Base-by-base conservation (phyloP, 1,139 yeast genomes). In the Yamadazyma dushanensis region DNA sequence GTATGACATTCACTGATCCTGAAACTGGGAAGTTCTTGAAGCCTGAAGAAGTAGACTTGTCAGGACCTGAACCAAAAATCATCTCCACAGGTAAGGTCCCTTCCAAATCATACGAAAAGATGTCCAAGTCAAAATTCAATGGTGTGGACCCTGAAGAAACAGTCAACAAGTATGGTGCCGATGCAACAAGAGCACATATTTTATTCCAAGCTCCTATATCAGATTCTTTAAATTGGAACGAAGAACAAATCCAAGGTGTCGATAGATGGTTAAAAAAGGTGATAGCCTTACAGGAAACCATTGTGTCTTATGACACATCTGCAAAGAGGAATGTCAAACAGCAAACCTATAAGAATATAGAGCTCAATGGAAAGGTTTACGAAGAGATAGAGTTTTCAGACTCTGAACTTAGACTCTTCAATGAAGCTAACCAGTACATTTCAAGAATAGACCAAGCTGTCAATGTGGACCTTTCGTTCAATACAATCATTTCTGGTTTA, bases 61-160 rank as follows among this genome's bases (percentile, higher is more conserved):
- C 63, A 1, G 58, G 72, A 0, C 17, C 34, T 5, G 52, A 58
- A 5, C 83, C 84, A 3, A 49, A 59, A 8, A 66, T 86, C 5
- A 67, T 56, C 18, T 63, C 57, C 0, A 68, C 83, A 0, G 85
- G 83, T 1, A 54, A 58, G 32, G 44, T 51, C 0, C 87, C 96
- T 0, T 42, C 43, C 0, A 56, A 86, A 1, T 64, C 86, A 0
- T 88, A 60, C 54, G 97, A 92, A 54, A 92, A 92, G 55, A 92
- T 92, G 98, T 89, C 97, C 1, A 92, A 92, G 59, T 89, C 97
- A 1, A 92, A 92, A 54, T 80, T 80, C 53, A 92, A 92, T 53
- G 98, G 98, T 11, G 96, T 87, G 3, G 96, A 90, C 53, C 97
- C 97, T 0, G 77, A 73, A 1, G 76, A 74, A 39, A 85, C 92